These are phyloP conservation scores for Darksidea phi DNA, from an alignment of 495 filamentous ascomycete genomes.

Conservation along the genomic window DNA sequence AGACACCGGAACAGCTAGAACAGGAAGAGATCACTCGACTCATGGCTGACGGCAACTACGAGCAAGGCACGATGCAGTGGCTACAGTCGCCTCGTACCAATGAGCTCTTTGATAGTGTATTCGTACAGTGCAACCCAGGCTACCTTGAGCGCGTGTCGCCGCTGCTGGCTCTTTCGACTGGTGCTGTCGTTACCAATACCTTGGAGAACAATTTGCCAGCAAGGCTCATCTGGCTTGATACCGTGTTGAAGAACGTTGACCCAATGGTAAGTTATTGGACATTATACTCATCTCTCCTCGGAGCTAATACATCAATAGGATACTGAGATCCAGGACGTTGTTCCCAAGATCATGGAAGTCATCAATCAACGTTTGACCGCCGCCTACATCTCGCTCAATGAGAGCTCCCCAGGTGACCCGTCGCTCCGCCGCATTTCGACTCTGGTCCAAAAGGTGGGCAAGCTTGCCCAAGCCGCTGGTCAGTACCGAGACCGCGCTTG, in stretches of 20 bases:
- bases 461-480: conserved; percentile 44
- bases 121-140: conserved; percentile 68
- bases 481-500: not conserved
- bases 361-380: conserved; percentile 68
- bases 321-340: conserved; percentile 70
- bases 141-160: conserved; percentile 71
- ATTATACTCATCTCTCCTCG: not conserved
- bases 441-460: conserved; percentile 55
- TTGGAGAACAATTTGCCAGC: conserved; percentile 63
- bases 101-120: conserved; percentile 77
- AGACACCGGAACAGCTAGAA: conserved; percentile 63
- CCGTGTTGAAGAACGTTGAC: conserved; percentile 59
- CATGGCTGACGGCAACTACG: conserved; percentile 64
- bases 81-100: conserved; percentile 74
- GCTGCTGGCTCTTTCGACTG: conserved; percentile 78
- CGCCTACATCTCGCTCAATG: conserved; percentile 66
- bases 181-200: conserved; percentile 72
- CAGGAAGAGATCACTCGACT: conserved; percentile 61
- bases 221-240: conserved; percentile 77
- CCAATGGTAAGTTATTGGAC: conserved; percentile 20
- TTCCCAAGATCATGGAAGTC: conserved; percentile 68
- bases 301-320: conserved; percentile 53
- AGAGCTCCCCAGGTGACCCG: conserved; percentile 59
- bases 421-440: conserved; percentile 62
- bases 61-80: conserved; percentile 65